Percentiles rank a stretch among this genome's conserved stretches.
Conservation (phyloP, 1,284 basidiomycete species). For the Cryptococcus hybrid region DNA sequence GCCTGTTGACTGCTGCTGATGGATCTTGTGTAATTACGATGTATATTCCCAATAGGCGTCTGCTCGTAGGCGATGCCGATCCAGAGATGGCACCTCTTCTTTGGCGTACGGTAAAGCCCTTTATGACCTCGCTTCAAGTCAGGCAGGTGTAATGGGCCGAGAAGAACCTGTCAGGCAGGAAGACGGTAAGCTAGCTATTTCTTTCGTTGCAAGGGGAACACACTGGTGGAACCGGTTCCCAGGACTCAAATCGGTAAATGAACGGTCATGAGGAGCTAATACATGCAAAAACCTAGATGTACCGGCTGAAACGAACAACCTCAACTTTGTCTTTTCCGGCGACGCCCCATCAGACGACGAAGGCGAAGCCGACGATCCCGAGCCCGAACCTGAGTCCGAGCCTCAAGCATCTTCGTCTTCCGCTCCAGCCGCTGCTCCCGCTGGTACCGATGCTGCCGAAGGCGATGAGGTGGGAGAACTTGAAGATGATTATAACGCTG, state of each 20-base stretch:
- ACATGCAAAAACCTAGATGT: constrained; percentile 12
- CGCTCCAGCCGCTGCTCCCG: not conserved
- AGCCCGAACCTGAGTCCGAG: constrained; percentile 7
- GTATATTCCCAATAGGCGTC: constrained; percentile 56
- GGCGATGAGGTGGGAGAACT: constrained; percentile 56
- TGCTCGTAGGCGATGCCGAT: constrained; percentile 68
- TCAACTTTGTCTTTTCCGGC: constrained; percentile 38
- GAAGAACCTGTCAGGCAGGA: constrained; percentile 58
- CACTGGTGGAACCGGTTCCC: not conserved
- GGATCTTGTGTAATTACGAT: not conserved
- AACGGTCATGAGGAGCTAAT: too few species aligned
- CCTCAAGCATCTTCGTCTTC: constrained; percentile 2
- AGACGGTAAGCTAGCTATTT: constrained; percentile 12
- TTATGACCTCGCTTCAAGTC: constrained; percentile 79
- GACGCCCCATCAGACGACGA: constrained; percentile 32
- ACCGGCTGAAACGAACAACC: not conserved
- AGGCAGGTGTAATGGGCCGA: constrained; percentile 78
- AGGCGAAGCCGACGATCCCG: constrained; percentile 21
- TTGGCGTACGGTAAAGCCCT: constrained; percentile 80
- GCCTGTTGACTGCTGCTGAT: too few species aligned
- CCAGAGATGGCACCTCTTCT: constrained; percentile 78
- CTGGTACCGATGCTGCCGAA: constrained; percentile 6
- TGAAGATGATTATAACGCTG: constrained; percentile 90
- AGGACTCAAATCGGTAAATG: not conserved
- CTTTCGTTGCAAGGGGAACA: not conserved